phyloP scores from a whole-genome alignment of 1,284 basidiomycete species.

The Rhodotorula sp. region DNA sequence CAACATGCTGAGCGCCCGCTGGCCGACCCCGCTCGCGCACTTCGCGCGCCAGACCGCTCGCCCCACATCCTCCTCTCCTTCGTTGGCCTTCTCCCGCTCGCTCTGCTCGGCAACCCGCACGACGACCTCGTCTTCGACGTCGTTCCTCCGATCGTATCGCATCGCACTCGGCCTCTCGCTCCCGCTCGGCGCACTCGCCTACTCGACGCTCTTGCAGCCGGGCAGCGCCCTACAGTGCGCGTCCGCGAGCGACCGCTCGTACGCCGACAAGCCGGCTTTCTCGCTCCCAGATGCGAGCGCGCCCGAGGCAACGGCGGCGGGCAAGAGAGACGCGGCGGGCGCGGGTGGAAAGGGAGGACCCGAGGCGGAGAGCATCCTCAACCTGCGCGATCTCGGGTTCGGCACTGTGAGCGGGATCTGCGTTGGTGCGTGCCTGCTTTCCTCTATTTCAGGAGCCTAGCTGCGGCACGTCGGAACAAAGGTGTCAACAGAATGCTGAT shows the following conservation, averaged over 20 bases:
- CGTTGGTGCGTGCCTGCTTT: constrained; percentile 15
- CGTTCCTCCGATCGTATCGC: constrained; percentile 34
- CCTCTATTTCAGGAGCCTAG: no score
- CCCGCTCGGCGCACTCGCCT: constrained; percentile 20
- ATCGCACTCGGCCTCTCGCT: constrained; percentile 29
- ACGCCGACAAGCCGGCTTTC: background rate
- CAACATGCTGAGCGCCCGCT: constrained; percentile 13
- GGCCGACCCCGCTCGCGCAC: constrained; percentile 15
- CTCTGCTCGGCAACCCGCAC: constrained; percentile 42
- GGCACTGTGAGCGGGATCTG: constrained; percentile 45
- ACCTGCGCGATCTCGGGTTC: constrained; percentile 40
- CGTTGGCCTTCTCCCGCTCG: constrained; percentile 3
- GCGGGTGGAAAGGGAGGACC: no score
- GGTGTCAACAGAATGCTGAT: no score
- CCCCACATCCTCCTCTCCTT: background rate
- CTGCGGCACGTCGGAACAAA: no score
- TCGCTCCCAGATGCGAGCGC: background rate
- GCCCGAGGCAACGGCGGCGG: background rate
- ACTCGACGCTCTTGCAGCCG: constrained; percentile 12
- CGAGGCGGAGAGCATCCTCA: constrained; percentile 41
- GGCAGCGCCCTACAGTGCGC: constrained; percentile 29
- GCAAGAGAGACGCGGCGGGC: background rate
- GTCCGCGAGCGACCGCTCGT: constrained; percentile 20
- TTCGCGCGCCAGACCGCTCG: background rate
- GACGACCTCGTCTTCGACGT: background rate